Base-by-base conservation (phyloP, 2,329 filamentous ascomycete species). In the Aspergillus fumigatus region DNA sequence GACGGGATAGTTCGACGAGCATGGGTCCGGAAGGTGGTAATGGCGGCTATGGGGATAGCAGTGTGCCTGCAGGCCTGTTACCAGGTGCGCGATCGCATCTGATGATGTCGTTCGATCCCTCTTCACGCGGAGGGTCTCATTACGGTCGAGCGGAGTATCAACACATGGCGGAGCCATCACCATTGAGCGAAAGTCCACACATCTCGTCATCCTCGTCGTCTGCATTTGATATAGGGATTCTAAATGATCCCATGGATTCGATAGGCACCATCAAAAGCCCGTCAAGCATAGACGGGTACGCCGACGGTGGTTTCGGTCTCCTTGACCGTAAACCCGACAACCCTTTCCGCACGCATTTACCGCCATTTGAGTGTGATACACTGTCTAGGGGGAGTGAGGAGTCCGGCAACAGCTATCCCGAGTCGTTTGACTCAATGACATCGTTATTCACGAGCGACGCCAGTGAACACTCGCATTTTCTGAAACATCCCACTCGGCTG, bases 1-100 rank as follows among this genome's bases (percentile, higher is more conserved):
- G 87, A 60, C 82, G 87, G 54, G 82, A 85, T 52, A 90, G 86
- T 70, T 81, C 86, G 2, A 84, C 86, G 65, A 90, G 88, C 66
- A 87, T 88, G 55, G 88, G 88, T 14, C 85, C 86, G 0, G 84
- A 85, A 40, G 84, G 86, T 23, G 82, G 81, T 45, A 80, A 84
- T 62, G 81, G 85, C 35, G 65, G 60, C 53, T 63, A 68, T 10
- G 70, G 69, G 27, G 73, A 75, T 54, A 64, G 68, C 19, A 65
- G 64, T 43, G 64, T 75, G 32, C 66, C 66, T n/a, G 63, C 67
- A 21, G 65, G 67, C 19, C 58, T 75, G 51, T 67, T 69, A 32
- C 65, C 67, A 52, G 56, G 59, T 48, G 45, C 70, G 41, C 66
- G 66, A 38, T 67, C 70, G 47, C 70, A 73, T 53, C 62, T 73